phyloP scores from a whole-genome alignment of 208 protist genomes.

The Acanthamoeba divionensis region DNA sequence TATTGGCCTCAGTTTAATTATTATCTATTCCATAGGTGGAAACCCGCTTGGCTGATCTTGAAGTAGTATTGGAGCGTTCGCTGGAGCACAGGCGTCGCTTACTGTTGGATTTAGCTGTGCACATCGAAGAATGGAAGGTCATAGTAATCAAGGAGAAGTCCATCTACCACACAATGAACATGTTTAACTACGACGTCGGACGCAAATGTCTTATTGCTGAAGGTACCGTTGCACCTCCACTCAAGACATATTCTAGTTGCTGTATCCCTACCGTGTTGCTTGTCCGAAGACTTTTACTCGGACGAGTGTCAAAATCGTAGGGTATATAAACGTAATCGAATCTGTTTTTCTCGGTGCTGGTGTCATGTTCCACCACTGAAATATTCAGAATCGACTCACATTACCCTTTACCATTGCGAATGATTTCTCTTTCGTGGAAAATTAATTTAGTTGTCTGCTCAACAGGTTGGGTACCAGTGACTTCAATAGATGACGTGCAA shows the following conservation, averaged over 20 bases:
- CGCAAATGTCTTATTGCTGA: conserved; percentile 86
- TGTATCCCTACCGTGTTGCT: too few species aligned
- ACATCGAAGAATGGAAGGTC: conserved; percentile 86
- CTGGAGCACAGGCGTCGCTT: conserved; percentile 68
- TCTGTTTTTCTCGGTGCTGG: too few species aligned
- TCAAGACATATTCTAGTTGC: too few species aligned
- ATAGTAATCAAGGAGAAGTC: conserved; percentile 92
- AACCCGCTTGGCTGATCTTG: conserved; percentile 72
- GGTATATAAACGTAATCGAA: too few species aligned
- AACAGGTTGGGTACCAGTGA: conserved; percentile 50
- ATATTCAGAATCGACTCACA: too few species aligned
- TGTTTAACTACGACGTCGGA: conserved; percentile 90
- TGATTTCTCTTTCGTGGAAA: neutral
- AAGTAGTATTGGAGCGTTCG: conserved; percentile 68
- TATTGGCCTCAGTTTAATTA: too few species aligned
- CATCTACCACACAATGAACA: conserved; percentile 95
- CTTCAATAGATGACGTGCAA: conserved; percentile 82
- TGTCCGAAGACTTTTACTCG: too few species aligned
- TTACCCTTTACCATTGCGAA: too few species aligned
- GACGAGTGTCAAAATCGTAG: too few species aligned
- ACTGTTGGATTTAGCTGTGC: conserved; percentile 81
- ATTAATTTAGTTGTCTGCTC: neutral
- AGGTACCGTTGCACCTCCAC: conserved; percentile 85
- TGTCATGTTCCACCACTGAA: too few species aligned
- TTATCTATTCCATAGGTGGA: conserved; percentile 60